Base-by-base conservation (phyloP, 768 basidiomycete species). In the Hypholoma fasciculare region DNA sequence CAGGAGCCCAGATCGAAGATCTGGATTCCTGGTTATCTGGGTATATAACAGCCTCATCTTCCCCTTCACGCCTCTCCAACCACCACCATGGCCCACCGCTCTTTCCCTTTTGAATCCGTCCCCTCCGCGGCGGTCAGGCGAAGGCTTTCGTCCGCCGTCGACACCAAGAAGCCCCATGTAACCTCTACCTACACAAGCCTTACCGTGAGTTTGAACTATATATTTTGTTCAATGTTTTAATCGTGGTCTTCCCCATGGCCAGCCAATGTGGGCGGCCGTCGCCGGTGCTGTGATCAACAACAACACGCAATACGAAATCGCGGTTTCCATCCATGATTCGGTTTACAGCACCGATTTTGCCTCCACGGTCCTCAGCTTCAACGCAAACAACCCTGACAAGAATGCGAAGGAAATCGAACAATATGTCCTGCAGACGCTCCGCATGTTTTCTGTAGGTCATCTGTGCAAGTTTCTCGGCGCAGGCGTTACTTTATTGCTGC, bases 251-350 rank as follows among this genome's bases (percentile, higher is more conserved):
- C 54, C 56, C 54, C 64, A 14, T 54, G 39, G 67, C 38, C 68
- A 93, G 91, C 89, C 91, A 19, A 92, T 94, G 91, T 94, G 91
- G 90, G 89, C 87, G 60, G 92, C 89, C 65, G 79, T 92, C 50
- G 87, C 90, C 3, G 89, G 89, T 40, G 75, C 74, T 20, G 69
- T 84, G 49, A 69, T 86, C 67, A 80, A 85, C 67, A 83, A 84
- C 67, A 82, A 81, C 56, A 81, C 79, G 51, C 74, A 81, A 56
- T 85, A 81, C 58, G 89, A 92, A 72, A 74, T 94, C 67, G 87
- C 90, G 40, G 78, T 92, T 67, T 89, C 90, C 56, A 78, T 93
- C 49, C 91, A 93, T 67, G 92, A 94, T 70, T 90, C 88, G 14
- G 89, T 92, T 68, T 94, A 94, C 71, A 86, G 80, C 73, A 90